Evolutionary conservation across 768 basidiomycete genomes (phyloP).

Genomic region (Rhizopogon sp.): DNA sequence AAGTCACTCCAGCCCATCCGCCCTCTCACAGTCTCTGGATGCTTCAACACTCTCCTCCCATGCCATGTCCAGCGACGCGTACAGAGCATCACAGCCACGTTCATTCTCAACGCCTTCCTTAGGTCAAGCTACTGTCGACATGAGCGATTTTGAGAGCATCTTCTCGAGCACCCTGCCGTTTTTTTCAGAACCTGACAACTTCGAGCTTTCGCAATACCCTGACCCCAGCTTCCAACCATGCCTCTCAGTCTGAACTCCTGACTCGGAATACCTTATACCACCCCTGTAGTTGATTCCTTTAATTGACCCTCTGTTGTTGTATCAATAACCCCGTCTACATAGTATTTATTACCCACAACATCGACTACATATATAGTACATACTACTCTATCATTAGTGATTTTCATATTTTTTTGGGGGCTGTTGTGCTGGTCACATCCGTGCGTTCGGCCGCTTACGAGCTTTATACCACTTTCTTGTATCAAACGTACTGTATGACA

Average conservation of each 20-base stretch:
- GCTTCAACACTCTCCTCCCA: constrained; percentile 17
- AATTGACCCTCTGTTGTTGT: not conserved
- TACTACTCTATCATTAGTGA: not conserved
- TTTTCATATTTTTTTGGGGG: not conserved
- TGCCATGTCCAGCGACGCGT: constrained; percentile 9
- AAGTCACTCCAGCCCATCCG: constrained; percentile 25
- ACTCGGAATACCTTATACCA: constrained; percentile 14
- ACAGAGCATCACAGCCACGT: constrained; percentile 11
- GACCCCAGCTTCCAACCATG: constrained; percentile 17
- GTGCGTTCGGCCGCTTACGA: not conserved
- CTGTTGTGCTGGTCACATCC: not conserved
- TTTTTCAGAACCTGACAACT: constrained; percentile 16
- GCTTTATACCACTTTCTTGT: not conserved
- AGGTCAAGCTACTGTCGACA: not conserved
- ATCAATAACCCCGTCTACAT: not conserved
- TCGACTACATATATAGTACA: not conserved
- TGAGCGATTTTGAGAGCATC: constrained; percentile 14
- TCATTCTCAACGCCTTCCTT: constrained; percentile 15
- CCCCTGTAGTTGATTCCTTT: not conserved
- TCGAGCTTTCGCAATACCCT: constrained; percentile 20
- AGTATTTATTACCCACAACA: not conserved
- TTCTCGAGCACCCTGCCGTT: constrained; percentile 22
- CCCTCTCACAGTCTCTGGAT: constrained; percentile 24
- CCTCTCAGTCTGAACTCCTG: not conserved
- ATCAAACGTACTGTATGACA: not conserved